Conservation (phyloP, 495 filamentous ascomycete species). For the Sphaerosporella brunnea region DNA sequence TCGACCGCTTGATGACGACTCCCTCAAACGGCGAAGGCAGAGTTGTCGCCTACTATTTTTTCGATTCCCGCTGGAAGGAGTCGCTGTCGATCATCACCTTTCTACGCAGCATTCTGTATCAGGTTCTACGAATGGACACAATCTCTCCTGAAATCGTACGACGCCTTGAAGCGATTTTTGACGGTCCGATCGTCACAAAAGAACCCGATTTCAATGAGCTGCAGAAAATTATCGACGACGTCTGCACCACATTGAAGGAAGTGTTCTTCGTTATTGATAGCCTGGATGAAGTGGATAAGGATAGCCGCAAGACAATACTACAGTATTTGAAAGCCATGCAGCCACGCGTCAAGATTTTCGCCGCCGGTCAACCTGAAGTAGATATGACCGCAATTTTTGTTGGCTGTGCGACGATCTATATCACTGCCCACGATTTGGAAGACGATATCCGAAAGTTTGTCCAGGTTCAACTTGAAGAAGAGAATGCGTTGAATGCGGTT, state of each 20-base stretch:
- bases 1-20: constrained; percentile 9
- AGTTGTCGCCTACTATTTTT: constrained; percentile 21
- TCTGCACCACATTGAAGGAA: constrained; percentile 8
- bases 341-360: constrained; percentile 14
- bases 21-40: neutral
- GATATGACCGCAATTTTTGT: constrained; percentile 13
- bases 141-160: constrained; percentile 12
- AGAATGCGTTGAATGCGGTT: neutral
- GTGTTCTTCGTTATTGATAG: constrained; percentile 21
- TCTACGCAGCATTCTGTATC: constrained; percentile 18
- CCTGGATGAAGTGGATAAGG: constrained; percentile 17
- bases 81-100: constrained; percentile 10
- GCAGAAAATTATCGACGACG: neutral
- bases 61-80: constrained; percentile 15
- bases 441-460: constrained; percentile 10
- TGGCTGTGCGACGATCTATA: constrained; percentile 7
- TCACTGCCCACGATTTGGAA: constrained; percentile 11
- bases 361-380: constrained; percentile 13
- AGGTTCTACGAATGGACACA: constrained; percentile 9
- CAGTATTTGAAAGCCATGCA: constrained; percentile 13
- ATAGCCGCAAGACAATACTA: constrained; percentile 3
- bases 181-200: constrained; percentile 6
- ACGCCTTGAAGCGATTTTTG: constrained; percentile 4
- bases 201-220: constrained; percentile 6
- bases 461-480: neutral